Percentiles rank a stretch among this genome's conserved stretches.
Evolutionary conservation across 2,329 filamentous ascomycete species (phyloP).

Genomic region (Huntiella decipiens): DNA sequence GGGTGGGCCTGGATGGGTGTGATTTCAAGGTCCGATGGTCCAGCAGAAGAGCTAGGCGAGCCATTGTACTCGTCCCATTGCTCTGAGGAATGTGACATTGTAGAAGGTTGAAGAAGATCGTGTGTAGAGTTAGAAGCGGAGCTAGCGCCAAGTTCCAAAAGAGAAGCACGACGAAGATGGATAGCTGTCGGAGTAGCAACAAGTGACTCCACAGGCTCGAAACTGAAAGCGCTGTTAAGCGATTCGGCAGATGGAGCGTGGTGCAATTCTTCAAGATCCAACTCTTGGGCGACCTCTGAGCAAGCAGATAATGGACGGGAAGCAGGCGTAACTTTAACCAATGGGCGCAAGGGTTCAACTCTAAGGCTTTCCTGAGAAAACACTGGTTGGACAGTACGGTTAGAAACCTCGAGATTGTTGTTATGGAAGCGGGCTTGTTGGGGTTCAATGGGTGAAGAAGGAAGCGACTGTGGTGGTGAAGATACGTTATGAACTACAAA

Average conservation of each 20-base stretch:
- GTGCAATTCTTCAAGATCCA: constrained; percentile 33
- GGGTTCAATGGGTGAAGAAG: constrained; percentile 2
- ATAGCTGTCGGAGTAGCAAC: constrained; percentile 23
- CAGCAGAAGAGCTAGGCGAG: neutral
- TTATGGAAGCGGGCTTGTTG: neutral
- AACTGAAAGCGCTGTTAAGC: constrained; percentile 33
- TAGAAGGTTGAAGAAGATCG: constrained; percentile 16
- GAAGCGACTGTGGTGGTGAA: constrained; percentile 3
- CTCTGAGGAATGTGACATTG: constrained; percentile 12
- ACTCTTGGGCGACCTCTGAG: constrained; percentile 24
- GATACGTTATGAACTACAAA: constrained; percentile 12
- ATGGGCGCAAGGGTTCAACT: constrained; percentile 34
- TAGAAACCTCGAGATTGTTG: neutral
- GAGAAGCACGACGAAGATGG: constrained; percentile 18
- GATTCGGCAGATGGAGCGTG: constrained; percentile 33
- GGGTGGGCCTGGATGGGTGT: constrained; percentile 26
- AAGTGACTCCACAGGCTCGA: constrained; percentile 25
- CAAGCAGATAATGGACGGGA: constrained; percentile 9
- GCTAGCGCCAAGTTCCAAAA: constrained; percentile 13
- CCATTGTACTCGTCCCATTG: constrained; percentile 6
- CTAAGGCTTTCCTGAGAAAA: constrained; percentile 44
- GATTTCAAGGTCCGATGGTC: neutral
- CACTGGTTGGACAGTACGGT: constrained; percentile 18
- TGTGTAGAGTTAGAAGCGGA: constrained; percentile 13
- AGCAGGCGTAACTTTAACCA: constrained; percentile 18